These are phyloP conservation scores for Kregervanrija fluxuum DNA, from an alignment of 805 yeast genomes.

Conservation along the genomic window DNA sequence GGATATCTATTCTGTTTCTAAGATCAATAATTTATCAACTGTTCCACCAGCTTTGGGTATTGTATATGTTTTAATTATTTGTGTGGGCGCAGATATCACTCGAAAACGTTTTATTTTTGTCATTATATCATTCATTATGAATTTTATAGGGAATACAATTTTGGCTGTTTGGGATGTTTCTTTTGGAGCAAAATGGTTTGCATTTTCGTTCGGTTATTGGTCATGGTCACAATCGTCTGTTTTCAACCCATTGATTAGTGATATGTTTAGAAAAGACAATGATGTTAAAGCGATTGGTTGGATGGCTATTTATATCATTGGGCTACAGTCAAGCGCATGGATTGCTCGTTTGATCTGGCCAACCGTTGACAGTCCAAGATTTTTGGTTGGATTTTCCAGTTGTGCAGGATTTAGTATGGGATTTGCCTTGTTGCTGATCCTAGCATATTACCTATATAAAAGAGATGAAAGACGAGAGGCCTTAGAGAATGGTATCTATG, in stretches of 20 bases:
- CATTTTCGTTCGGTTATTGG: constrained; percentile 50
- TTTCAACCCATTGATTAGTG: constrained; percentile 50
- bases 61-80: constrained; percentile 37
- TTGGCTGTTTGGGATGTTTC: constrained; percentile 56
- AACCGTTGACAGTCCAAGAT: constrained; percentile 53
- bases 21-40: constrained; percentile 44
- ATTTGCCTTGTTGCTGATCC: constrained; percentile 15
- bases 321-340: constrained; percentile 32
- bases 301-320: constrained; percentile 48
- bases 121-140: constrained; percentile 45
- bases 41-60: constrained; percentile 56
- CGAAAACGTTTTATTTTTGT: constrained; percentile 51
- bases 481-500: constrained; percentile 39
- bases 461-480: constrained; percentile 42
- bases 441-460: constrained; percentile 35
- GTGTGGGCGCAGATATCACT: constrained; percentile 46
- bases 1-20: constrained; percentile 34
- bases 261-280: constrained; percentile 50
- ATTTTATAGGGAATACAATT: constrained; percentile 45
- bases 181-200: constrained; percentile 56
- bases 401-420: constrained; percentile 33
- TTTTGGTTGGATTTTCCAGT: constrained; percentile 44
- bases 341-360: constrained; percentile 29
- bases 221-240: constrained; percentile 62
- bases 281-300: constrained; percentile 49